Evolutionary conservation across 1,284 basidiomycete genomes (phyloP), one percentile per base, ranked within the genome.

Genomic region (Pseudozyma thailandica): DNA sequence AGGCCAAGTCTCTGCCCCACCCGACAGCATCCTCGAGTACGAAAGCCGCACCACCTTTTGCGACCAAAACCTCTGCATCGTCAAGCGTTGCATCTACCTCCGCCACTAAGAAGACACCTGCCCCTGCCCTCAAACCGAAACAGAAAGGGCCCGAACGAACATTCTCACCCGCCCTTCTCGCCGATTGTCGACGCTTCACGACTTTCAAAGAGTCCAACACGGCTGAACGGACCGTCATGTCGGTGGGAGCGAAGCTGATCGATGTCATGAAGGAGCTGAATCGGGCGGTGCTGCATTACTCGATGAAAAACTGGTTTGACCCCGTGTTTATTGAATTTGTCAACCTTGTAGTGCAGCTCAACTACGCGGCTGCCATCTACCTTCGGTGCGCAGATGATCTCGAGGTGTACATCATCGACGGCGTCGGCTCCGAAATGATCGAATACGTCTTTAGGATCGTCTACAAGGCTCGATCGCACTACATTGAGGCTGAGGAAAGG

Each of bases 301-400:
- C 45, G 9, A 20, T 13, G 7, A 18, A 13, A 1, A 26, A 25
- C 15, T 13, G 44, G 38, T 30, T 56, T 27, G 47, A 31, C 7
- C 12, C 45, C 5, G 25, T 56, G 18, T 57, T 39, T 23, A 35
- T 16, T 18, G 64, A 68, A 23, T n/a, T 68, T 9, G 57, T 45
- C 5, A 35, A 45, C 27, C 9, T 68, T 10, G 50, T 62, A 5
- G 58, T 44, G 8, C 30, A 61, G 33, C 65, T 69, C 50, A 69
- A 69, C 50, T 62, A 62, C 27, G 54, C 58, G 1, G 57, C 50
- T 20, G 50, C 50, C 3, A 44, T 62, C 35, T 58, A 50, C 50
- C 9, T n/a, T 18, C 13, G 27, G 18, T 43, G 26, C 30, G 51
- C 56, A 20, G 44, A 55, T 6, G 6, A 20, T 5, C 43, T 59